Evolutionary conservation across 495 filamentous ascomycete genomes (phyloP).

Genomic region (Rhypophila decipiens): DNA sequence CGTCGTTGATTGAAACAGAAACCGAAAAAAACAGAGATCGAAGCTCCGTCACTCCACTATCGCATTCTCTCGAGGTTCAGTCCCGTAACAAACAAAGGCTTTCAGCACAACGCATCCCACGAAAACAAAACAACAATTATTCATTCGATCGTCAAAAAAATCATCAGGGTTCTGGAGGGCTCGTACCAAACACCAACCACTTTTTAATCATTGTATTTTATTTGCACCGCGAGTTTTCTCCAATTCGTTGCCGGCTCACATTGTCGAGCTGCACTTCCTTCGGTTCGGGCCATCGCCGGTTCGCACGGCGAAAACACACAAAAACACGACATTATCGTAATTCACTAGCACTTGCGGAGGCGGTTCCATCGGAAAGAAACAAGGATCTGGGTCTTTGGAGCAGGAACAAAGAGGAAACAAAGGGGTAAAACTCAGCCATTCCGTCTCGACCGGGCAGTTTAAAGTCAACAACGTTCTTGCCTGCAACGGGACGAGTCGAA

Average conservation of each 20-base stretch:
- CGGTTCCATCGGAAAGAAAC: background rate
- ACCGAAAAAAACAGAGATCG: background rate
- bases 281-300: background rate
- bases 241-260: background rate
- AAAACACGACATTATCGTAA: background rate
- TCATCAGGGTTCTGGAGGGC: slow-evolving; percentile 16
- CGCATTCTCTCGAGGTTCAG: slow-evolving; percentile 21
- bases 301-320: background rate
- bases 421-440: background rate
- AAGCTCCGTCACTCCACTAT: slow-evolving; percentile 3
- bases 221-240: slow-evolving; percentile 20
- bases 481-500: background rate
- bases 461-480: no score
- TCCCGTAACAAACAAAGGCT: slow-evolving; percentile 7
- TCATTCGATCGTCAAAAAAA: slow-evolving; percentile 6
- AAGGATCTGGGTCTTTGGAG: background rate
- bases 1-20: slow-evolving; percentile 14
- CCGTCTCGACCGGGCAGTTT: background rate
- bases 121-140: background rate
- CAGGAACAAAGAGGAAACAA: background rate
- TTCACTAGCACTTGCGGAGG: background rate
- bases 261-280: background rate
- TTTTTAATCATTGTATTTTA: slow-evolving; percentile 38
- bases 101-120: background rate
- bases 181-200: slow-evolving; percentile 16